Conservation (phyloP, 768 basidiomycete species). For the Trametes sanguinea region DNA sequence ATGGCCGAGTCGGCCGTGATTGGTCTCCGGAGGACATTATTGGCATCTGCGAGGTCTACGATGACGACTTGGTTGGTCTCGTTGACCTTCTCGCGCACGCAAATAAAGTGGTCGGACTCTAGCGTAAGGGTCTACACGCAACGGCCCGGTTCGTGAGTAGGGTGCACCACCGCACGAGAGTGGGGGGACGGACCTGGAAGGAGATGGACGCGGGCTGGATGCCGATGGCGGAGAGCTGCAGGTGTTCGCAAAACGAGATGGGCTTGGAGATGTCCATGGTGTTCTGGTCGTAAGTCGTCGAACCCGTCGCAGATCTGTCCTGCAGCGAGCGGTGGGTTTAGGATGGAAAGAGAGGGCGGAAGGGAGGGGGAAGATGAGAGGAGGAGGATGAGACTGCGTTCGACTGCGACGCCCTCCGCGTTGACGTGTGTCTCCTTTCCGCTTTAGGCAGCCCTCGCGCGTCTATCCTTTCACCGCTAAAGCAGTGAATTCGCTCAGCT, state of each 20-base stretch:
- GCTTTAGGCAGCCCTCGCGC: conserved; percentile 13
- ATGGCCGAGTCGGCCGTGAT: conserved; percentile 99
- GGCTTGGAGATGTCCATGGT: conserved; percentile 58
- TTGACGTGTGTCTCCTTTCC: conserved; percentile 27
- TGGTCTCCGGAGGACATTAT: conserved; percentile 93
- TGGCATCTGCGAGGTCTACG: conserved; percentile 95
- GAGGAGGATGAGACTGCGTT: conserved; percentile 1
- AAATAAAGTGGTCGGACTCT: conserved; percentile 98
- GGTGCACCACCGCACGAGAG: conserved; percentile 11
- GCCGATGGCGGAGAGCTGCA: conserved; percentile 93
- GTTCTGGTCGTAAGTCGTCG: conserved; percentile 28
- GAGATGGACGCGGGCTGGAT: conserved; percentile 97
- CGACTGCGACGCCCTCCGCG: neutral
- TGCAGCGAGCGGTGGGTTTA: conserved; percentile 24
- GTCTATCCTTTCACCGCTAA: conserved; percentile 1
- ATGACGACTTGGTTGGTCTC: conserved; percentile 99
- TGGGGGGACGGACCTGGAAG: conserved; percentile 72
- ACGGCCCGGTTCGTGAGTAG: neutral
- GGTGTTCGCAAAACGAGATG: conserved; percentile 86
- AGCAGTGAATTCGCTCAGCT: too few relatives aligned
- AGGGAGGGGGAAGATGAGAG: conserved; percentile 1
- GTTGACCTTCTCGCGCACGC: conserved; percentile 92
- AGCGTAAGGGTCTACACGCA: conserved; percentile 77
- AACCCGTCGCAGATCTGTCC: conserved; percentile 30
- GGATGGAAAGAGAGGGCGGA: neutral